Evolutionary conservation across 208 protist genomes (phyloP).

Genomic region (Leishmania tarentolae): DNA sequence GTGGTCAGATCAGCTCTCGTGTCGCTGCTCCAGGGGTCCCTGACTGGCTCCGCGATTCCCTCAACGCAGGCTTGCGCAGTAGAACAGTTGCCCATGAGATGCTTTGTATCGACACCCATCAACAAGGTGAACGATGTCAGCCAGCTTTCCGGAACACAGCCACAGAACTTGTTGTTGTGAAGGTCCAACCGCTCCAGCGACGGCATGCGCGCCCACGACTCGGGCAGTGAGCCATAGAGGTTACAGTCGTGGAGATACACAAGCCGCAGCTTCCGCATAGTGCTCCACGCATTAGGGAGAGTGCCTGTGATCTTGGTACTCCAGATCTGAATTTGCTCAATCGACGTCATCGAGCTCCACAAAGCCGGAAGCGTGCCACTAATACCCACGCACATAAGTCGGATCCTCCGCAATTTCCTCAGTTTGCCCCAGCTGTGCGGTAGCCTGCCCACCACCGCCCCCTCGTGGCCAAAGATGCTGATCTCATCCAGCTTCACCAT

Average conservation of each 20-base stretch:
- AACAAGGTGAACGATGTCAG: too few species aligned
- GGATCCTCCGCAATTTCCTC: background rate
- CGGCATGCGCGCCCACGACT: background rate
- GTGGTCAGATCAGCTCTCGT: background rate
- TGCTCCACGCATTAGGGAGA: slow-evolving; percentile 1
- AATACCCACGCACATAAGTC: background rate
- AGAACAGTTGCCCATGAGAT: background rate
- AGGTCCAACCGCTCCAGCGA: background rate
- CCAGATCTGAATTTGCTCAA: background rate
- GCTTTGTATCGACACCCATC: background rate
- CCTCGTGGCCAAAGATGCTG: background rate
- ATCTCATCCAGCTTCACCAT: background rate
- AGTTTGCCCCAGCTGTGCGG: background rate
- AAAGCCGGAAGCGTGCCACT: slow-evolving; percentile 2
- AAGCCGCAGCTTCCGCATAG: background rate
- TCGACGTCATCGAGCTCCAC: background rate
- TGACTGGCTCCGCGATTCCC: too few species aligned
- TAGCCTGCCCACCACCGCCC: background rate
- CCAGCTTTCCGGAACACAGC: background rate
- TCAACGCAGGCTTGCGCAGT: background rate
- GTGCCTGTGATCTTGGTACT: background rate
- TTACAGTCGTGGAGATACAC: background rate
- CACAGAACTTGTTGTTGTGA: background rate
- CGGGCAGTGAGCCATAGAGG: background rate
- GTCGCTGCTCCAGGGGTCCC: background rate